These are phyloP conservation scores for Nothophaeocryptopus gaeumannii DNA, from an alignment of 2,329 filamentous ascomycete genomes.

Conservation along the genomic window DNA sequence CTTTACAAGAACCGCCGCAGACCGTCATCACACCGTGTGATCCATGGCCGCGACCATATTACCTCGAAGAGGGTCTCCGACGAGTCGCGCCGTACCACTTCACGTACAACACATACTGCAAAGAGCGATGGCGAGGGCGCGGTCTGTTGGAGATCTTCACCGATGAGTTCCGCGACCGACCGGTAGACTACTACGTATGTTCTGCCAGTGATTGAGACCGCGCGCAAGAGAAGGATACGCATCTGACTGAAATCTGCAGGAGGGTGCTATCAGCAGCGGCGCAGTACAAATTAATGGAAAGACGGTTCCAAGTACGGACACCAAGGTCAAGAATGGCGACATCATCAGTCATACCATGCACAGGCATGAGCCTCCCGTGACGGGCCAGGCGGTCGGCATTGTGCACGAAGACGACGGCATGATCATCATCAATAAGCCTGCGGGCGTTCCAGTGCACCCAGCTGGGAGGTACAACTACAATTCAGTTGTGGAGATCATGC, in stretches of 20 bases:
- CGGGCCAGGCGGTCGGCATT: constrained; percentile 71
- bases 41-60: constrained; percentile 70
- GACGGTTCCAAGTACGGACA: constrained; percentile 60
- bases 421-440: constrained; percentile 95
- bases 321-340: constrained; percentile 82
- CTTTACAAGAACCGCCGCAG: constrained; percentile 46
- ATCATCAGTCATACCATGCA: constrained; percentile 90
- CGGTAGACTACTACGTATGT: constrained; percentile 78
- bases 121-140: constrained; percentile 85
- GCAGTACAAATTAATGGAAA: constrained; percentile 78
- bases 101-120: constrained; percentile 93
- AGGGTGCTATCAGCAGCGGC: constrained; percentile 74
- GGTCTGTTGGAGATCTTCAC: constrained; percentile 82
- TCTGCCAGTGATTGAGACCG: background rate
- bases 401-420: constrained; percentile 91
- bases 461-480: constrained; percentile 96
- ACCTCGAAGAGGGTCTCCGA: constrained; percentile 76
- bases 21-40: constrained; percentile 54
- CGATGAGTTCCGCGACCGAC: constrained; percentile 86
- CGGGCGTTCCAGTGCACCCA: constrained; percentile 90
- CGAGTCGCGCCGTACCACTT: constrained; percentile 84
- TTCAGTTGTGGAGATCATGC: constrained; percentile 89
- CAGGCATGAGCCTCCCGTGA: constrained; percentile 91
- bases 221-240: constrained; percentile 21
- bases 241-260: constrained; percentile 42